phyloP scores from a whole-genome alignment of 805 yeast species.

The Clavispora carvajalis region DNA sequence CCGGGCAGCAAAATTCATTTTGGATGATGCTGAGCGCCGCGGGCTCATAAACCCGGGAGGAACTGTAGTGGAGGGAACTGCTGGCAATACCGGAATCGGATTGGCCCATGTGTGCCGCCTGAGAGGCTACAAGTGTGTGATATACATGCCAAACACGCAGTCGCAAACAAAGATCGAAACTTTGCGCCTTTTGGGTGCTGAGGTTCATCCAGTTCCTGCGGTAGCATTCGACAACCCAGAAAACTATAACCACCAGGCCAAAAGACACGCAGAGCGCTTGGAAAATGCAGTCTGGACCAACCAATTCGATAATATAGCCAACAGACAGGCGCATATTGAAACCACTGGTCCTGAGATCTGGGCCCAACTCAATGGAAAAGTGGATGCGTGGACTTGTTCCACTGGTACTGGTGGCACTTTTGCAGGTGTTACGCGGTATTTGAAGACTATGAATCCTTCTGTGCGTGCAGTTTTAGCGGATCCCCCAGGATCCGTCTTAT shows the following conservation, averaged over 20 bases:
- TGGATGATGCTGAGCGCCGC: conserved; percentile 70
- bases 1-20: conserved; percentile 75
- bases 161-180: conserved; percentile 75
- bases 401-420: conserved; percentile 94
- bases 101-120: conserved; percentile 76
- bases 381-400: conserved; percentile 83
- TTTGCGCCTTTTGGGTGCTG: conserved; percentile 73
- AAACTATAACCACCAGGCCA: conserved; percentile 84
- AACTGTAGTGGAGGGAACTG: conserved; percentile 88
- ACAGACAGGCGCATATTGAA: conserved; percentile 82
- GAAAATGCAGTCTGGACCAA: conserved; percentile 89
- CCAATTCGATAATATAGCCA: conserved; percentile 85
- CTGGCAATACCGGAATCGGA: conserved; percentile 95
- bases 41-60: conserved; percentile 71
- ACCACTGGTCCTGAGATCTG: conserved; percentile 93
- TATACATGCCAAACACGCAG: conserved; percentile 90
- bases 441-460: conserved; percentile 60
- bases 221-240: conserved; percentile 76
- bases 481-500: conserved; percentile 88
- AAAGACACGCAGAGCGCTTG: conserved; percentile 70
- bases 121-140: conserved; percentile 77
- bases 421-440: conserved; percentile 77
- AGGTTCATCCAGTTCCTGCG: conserved; percentile 85
- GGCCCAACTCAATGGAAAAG: conserved; percentile 72
- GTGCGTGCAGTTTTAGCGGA: conserved; percentile 74